Evolutionary conservation across 257 asterid species (phyloP), one percentile per base, ranked within the genome.

Genomic region (Lycium ferocissimum): DNA sequence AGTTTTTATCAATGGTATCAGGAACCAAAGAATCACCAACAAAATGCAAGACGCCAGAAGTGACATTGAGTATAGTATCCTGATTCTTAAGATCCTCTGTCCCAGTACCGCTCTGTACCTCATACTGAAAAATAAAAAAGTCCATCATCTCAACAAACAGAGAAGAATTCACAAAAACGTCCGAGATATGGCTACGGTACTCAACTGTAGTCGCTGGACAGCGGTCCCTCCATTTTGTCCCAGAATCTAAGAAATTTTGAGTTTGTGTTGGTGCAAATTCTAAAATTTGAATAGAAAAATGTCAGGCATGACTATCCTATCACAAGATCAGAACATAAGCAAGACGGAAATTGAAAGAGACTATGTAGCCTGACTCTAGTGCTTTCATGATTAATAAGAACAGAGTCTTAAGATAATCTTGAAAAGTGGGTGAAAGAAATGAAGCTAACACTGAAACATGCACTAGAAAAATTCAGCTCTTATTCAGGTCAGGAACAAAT

Each of bases 21-120:
- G 99, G 98, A 88, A 94, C 88, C 88, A 96, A 81, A 81, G 93
- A 89, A 84, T 91, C 93, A 38, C 94, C 91, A 79, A 92, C 86
- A 86, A 90, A 88, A 87, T 90, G 91, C 91, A 93, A 91, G 86
- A 88, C 76, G 71, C 92, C 93, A 40, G 98, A 96, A 82, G 92
- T 88, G 82, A 94, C 88, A 83, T 94, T 94, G 71, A 96, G 96
- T 89, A 96, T 83, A 37, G 80, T 57, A 83, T 91, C 96, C 87
- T 90, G 91, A 85, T 86, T 80, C 72, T 86, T 88, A 85, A 76
- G 53, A 83, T 78, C 53, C 63, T 10, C 84, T 65, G 88, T 83
- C 83, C 81, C 66, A 63, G 76, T 83, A 83, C 89, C 86, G 53
- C 85, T 89, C 98, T 93, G 91, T 57, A 83, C 62, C 79, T 84